Conservation (phyloP, 1,284 basidiomycete species). For the Rhizoctonia solani region DNA sequence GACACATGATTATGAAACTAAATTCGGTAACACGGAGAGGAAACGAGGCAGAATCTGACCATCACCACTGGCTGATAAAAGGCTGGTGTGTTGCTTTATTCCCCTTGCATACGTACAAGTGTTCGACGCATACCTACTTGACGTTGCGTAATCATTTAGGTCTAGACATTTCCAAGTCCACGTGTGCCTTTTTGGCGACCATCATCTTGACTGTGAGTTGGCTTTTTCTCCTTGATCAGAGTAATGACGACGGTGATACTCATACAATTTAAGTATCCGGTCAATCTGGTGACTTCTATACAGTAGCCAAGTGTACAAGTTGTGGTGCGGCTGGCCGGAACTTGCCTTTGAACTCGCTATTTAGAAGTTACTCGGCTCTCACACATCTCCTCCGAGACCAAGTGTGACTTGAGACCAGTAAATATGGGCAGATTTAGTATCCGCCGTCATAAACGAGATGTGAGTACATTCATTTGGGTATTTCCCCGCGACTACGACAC, state of each 20-base stretch:
- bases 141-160: not conserved
- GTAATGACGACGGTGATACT: not conserved
- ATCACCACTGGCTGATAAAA: slow-evolving; percentile 11
- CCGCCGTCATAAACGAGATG: slow-evolving; percentile 24
- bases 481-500: not conserved
- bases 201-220: slow-evolving; percentile 18
- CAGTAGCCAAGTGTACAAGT: not conserved
- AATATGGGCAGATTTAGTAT: slow-evolving; percentile 17
- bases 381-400: slow-evolving; percentile 13
- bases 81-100: not conserved
- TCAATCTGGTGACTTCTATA: not conserved
- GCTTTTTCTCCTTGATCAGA: not conserved
- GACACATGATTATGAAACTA: not conserved
- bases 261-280: not conserved
- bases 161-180: not conserved
- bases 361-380: not conserved
- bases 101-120: not conserved
- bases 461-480: not conserved
- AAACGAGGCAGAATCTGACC: slow-evolving; percentile 14
- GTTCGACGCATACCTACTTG: not conserved
- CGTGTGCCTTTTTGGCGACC: slow-evolving; percentile 21
- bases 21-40: not conserved
- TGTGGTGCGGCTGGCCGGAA: not conserved
- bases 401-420: not conserved
- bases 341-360: slow-evolving; percentile 6